Evolutionary conservation across 306 rosid genomes (phyloP), one percentile per base, ranked within the genome.

Genomic region (Vigna hirtella): DNA sequence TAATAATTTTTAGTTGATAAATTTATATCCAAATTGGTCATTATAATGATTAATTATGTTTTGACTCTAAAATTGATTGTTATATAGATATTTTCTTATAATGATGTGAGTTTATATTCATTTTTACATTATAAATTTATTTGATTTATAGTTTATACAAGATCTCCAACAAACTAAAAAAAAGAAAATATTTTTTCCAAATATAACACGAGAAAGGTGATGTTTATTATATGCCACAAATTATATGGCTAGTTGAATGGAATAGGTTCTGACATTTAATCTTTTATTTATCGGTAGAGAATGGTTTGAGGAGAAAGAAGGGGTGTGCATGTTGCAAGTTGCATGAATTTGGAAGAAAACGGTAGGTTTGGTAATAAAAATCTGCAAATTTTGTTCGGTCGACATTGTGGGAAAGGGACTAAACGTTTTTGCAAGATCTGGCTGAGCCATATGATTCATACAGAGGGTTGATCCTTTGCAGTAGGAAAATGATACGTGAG

Each of bases 321-420:
- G 20, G 20, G 34, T 3, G 28, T 56, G 13, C 6, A 11, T 58
- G 9, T 43, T 4, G 81, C 80, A 78, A 83, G 78, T 73, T 77
- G 80, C 59, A 56, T 50, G 58, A 42, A 55, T 7, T 77, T 71
- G 75, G 40, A 62, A 51, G 16, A 70, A 34, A 18, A 58, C 47
- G 59, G 50, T 42, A 45, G 49, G 58, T 34, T 24, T 70, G 79
- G 45, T 50, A 15, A 73, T 56, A 47, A 83, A 73, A 59, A 5
- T 64, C 66, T 73, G 85, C 77, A 72, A 66, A 40, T 71, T 51
- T 53, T 72, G 77, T 18, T 71, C 34, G 67, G 72, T 57, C n/a
- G 63, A 80, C 77, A 77, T 64, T 11, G 63, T 18, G 49, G 48
- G 82, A 86, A 81, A 83, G 77, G 68, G 89, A 80, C 85, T 53